phyloP scores from a whole-genome alignment of 2,329 filamentous ascomycete genomes.

The Alternaria alternata region DNA sequence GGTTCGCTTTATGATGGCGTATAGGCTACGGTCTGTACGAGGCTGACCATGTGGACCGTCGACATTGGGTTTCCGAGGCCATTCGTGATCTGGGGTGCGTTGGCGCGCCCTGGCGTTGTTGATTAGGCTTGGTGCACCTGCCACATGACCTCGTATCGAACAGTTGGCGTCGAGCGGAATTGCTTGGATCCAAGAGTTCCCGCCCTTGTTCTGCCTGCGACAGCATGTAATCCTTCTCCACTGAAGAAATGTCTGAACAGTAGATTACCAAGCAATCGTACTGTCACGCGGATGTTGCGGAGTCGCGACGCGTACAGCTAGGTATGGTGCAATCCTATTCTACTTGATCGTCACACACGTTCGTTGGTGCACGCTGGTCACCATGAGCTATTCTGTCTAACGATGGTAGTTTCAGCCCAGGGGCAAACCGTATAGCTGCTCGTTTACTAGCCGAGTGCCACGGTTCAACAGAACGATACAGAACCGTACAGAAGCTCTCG shows the following conservation, averaged over 20 bases:
- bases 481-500: slow-evolving; percentile 25
- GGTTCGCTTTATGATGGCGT: neutral
- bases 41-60: neutral
- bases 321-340: neutral
- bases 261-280: slow-evolving; percentile 2
- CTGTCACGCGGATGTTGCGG: neutral
- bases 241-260: neutral
- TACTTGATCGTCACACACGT: neutral
- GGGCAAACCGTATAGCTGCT: slow-evolving; percentile 3
- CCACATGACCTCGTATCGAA: slow-evolving; percentile 7
- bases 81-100: slow-evolving; percentile 19
- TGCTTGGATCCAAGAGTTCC: slow-evolving; percentile 33
- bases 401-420: neutral
- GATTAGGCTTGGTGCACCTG: slow-evolving; percentile 8
- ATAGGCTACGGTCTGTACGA: neutral
- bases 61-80: neutral
- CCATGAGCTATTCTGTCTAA: slow-evolving; percentile 5
- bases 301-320: neutral
- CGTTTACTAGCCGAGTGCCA: slow-evolving; percentile 9
- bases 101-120: slow-evolving; percentile 18
- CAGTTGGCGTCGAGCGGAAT: slow-evolving; percentile 25
- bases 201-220: slow-evolving; percentile 14
- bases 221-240: neutral
- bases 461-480: slow-evolving; percentile 9
- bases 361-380: neutral